Conservation (phyloP, 192 early-diverging fungal genomes). For the Gigaspora rosea region DNA sequence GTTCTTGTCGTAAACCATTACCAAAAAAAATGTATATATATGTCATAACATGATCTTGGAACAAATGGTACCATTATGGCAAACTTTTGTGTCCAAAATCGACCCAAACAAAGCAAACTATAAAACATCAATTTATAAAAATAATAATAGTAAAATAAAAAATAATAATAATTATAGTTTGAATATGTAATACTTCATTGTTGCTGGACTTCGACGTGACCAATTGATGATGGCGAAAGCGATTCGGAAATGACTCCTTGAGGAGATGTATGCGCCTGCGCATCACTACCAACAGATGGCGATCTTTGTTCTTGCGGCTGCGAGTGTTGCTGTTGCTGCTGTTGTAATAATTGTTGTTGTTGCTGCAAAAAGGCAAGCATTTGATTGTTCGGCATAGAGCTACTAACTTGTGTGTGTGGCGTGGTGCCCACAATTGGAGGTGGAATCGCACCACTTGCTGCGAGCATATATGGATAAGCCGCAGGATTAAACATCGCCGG, state of each 20-base stretch:
- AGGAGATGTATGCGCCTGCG: constrained; percentile 30
- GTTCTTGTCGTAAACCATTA: background rate
- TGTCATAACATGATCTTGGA: background rate
- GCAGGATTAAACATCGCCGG: constrained; percentile 30
- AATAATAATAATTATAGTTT: background rate
- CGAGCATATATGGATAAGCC: constrained; percentile 32
- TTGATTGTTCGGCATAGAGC: constrained; percentile 1
- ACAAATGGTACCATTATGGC: background rate
- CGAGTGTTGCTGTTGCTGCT: background rate
- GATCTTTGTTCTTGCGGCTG: constrained; percentile 6
- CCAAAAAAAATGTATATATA: background rate
- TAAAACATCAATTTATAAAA: background rate
- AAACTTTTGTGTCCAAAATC: background rate
- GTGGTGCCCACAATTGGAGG: constrained; percentile 24
- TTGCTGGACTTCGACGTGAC: background rate
- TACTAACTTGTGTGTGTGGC: constrained; percentile 19
- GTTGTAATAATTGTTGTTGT: constrained; percentile 12
- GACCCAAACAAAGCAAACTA: background rate
- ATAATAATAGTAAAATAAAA: background rate
- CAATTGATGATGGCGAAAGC: constrained; percentile 9
- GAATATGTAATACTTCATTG: background rate
- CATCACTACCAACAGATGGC: constrained; percentile 32
- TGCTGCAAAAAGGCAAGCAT: constrained; percentile 30
- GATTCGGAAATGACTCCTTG: constrained; percentile 1
- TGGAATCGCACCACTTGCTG: constrained; percentile 17